Evolutionary conservation across 2,329 filamentous ascomycete genomes (phyloP), one percentile per base, ranked within the genome.

Genomic region (Paraconiothyrium sp.): DNA sequence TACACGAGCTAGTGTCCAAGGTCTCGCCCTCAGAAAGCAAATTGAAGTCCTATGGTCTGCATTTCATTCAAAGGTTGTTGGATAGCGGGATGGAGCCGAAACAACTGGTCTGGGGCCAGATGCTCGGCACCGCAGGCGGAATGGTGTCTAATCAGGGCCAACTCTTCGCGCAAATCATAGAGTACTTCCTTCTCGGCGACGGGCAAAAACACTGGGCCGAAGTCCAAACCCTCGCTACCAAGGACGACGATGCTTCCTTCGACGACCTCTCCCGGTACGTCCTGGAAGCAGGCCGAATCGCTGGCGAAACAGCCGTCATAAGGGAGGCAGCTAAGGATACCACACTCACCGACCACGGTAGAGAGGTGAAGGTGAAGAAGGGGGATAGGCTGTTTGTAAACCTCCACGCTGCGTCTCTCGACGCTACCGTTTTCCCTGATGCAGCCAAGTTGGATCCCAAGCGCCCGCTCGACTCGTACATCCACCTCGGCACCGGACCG

Each of bases 81-180:
- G 79, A 81, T 43, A 80, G 79, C 8, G 79, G 81, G 8, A 77
- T 82, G 59, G 77, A 81, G 1, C 73, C 82, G 6, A 76, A 84
- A 30, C 80, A 85, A 22, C 78, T 88, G 30, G 85, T 87, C 34
- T 86, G 84, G 82, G 83, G 83, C 44, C 83, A 88, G 58, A 83
- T 88, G 57, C 79, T 89, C 46, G 85, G 85, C 35, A 87, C 86
- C 0, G 84, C 84, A 0, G 85, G 84, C 30, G 84, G 84, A 41
- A 76, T 78, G 72, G 84, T 86, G 3, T 79, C 83, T 2, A 87
- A 86, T 59, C 86, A 88, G 68, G 85, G 83, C 8, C 85, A 87
- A 61, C 81, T 88, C 24, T 87, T 88, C 67, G 83, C 79, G 0
- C 86, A 88, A 64, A 84, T 81, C 30, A 72, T 89, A 52, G 86